A percentile compares a stretch with the other conserved stretches of the same genome.
phyloP scores from a whole-genome alignment of 202 grass and related monocot species.

The Sporobolus alterniflorus region DNA sequence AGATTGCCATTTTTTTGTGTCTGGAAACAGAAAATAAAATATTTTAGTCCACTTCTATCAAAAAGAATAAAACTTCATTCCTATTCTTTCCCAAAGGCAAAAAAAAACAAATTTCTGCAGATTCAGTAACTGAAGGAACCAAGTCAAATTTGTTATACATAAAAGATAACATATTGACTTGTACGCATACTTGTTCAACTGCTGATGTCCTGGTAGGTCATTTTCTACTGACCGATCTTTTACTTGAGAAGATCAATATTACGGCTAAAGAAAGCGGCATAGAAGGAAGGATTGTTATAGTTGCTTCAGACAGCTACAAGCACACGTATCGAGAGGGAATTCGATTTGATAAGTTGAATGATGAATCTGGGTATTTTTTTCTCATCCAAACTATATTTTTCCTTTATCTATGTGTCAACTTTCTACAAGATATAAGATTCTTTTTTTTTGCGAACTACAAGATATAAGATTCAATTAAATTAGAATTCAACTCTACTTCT shows the following conservation, averaged over 20 bases:
- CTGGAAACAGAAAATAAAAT: neutral
- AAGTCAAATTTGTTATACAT: neutral
- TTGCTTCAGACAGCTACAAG: slow-evolving; percentile 43
- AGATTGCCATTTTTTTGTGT: neutral
- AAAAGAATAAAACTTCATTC: too few relatives aligned
- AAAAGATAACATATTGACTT: neutral
- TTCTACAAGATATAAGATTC: neutral
- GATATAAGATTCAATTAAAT: too few relatives aligned
- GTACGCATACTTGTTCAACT: neutral
- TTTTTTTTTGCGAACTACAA: too few relatives aligned
- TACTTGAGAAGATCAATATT: slow-evolving; percentile 48
- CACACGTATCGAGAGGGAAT: slow-evolving; percentile 43
- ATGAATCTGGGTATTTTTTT: slow-evolving; percentile 18
- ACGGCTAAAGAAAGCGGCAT: slow-evolving; percentile 35
- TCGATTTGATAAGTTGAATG: slow-evolving; percentile 53
- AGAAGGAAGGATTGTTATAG: slow-evolving; percentile 58
- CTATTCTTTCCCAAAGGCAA: neutral
- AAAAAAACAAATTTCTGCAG: neutral
- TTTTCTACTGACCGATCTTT: slow-evolving; percentile 61
- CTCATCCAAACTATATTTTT: neutral
- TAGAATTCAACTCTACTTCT: too few relatives aligned
- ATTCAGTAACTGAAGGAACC: neutral
- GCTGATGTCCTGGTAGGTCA: slow-evolving; percentile 28
- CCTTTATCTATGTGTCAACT: neutral
- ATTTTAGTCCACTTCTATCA: neutral